phyloP scores from a whole-genome alignment of 78 protist genomes.

The Guillardia theta region DNA sequence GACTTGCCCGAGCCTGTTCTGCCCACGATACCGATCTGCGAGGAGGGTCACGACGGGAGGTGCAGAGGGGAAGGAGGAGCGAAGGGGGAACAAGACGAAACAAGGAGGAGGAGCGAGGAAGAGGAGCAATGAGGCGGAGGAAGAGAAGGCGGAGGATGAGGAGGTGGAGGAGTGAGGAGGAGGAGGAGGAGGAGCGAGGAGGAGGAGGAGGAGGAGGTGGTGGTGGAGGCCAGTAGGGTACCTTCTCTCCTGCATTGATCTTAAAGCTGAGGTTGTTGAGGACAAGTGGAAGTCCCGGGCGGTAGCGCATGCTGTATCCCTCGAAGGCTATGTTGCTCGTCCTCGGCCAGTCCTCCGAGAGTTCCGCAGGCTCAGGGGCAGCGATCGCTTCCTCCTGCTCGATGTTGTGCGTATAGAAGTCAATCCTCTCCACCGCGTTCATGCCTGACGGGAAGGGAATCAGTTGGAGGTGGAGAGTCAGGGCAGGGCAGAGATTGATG shows the following conservation, averaged over 20 bases:
- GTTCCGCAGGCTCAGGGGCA: background rate
- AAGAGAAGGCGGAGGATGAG: background rate
- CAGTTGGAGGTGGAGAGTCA: background rate
- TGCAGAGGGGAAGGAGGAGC: constrained; percentile 7
- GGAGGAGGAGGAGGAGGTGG: background rate
- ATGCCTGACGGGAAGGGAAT: background rate
- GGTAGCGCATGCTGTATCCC: constrained; percentile 18
- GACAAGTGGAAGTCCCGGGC: constrained; percentile 21
- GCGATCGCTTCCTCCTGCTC: background rate
- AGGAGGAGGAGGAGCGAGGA: background rate
- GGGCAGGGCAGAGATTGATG: too few relatives aligned
- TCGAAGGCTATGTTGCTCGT: background rate
- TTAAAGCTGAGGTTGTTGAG: constrained; percentile 23
- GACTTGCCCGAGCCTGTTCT: constrained; percentile 38
- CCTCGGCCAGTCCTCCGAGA: background rate
- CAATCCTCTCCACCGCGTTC: background rate
- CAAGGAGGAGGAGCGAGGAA: background rate
- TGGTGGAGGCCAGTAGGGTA: too few relatives aligned
- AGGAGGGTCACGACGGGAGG: background rate
- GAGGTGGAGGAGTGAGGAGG: background rate
- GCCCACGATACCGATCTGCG: too few relatives aligned
- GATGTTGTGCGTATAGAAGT: background rate
- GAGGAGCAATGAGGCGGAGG: background rate
- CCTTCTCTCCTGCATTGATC: constrained; percentile 54
- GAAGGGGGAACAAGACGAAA: background rate